Percentiles rank a stretch among this genome's conserved stretches.
Evolutionary conservation across 345 rosid species (phyloP).

Genomic region (Corymbia maculata): DNA sequence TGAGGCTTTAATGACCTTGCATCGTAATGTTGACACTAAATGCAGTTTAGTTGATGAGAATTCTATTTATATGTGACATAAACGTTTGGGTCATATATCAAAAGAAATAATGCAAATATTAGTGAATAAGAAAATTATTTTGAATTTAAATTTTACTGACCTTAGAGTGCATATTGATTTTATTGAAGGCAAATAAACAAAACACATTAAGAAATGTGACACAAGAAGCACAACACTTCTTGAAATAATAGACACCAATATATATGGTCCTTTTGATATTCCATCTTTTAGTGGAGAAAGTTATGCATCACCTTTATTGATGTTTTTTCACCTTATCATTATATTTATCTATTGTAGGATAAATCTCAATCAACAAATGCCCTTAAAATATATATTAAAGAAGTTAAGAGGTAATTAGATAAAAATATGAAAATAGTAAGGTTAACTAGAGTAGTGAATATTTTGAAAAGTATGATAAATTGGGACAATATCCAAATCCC

Average conservation of each 20-base stretch:
- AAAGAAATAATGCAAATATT: background rate
- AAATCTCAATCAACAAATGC: background rate
- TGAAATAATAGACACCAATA: too few relatives aligned
- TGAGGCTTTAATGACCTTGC: too few relatives aligned
- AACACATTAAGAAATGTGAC: background rate
- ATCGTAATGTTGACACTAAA: background rate
- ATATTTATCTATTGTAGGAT: background rate
- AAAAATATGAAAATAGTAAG: too few relatives aligned
- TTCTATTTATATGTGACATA: constrained; percentile 2
- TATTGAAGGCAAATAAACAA: constrained; percentile 6
- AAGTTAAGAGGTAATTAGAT: background rate
- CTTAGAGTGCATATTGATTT: background rate
- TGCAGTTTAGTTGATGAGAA: background rate
- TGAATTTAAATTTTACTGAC: background rate
- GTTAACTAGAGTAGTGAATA: too few relatives aligned
- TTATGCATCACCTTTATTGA: background rate
- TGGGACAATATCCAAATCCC: rapidly evolving
- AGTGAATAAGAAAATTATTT: background rate
- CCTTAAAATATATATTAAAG: background rate
- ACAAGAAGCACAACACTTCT: background rate
- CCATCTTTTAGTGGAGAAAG: background rate
- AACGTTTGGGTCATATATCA: constrained; percentile 1
- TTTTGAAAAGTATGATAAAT: too few relatives aligned
- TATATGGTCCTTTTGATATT: constrained; percentile 2
- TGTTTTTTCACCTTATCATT: background rate